Base-by-base conservation (phyloP, 176 grass and related monocot species). In the Alloteropsis semialata region DNA sequence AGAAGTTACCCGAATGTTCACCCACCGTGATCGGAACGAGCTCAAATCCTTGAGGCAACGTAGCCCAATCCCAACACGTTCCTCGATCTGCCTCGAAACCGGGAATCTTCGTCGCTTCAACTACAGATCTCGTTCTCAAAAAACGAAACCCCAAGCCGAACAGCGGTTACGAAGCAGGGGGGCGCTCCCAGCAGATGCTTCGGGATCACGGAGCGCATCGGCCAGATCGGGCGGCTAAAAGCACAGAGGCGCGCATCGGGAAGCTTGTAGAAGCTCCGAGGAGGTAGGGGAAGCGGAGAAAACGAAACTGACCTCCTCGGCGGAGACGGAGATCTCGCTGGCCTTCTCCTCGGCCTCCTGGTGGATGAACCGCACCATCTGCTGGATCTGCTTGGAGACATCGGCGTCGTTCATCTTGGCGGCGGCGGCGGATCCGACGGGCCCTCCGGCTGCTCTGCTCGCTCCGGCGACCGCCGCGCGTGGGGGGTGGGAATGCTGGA, bases 261-360 rank as follows among this genome's bases (percentile, higher is more conserved):
- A 56, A 37, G 83, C 48, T 82, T 86, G 45, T 19, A 19, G 45
- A 66, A 67, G 39, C 59, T 83, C 60, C 21, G 3, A 66, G 24
- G 18, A 10, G 27, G 43, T 3, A 38, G 53, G 12, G 14, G 71
- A 37, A 72, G 10, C 44, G 79, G 42, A 6, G 24, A 4, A 25
- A 77, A n/a, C 6, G 29, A 43, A 29, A 49, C 64, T 62, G 51
- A 98, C 96, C 96, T 98, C 96, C 87, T 98, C 96, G 38, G 96
- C 92, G 32, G 96, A 93, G 82, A 95, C 91, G 72, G 96, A 95
- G 91, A 98, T 98, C 91, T 98, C 96, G 91, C 87, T 91, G 82
- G 96, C 91, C 91, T 98, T 98, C 90, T 98, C 96, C 58, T 98
- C 96, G 22, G 96, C 96, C 85, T 98, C 96, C 88, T 98, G 96